Percentiles rank a stretch among this genome's conserved stretches.
Evolutionary conservation across 2,329 filamentous ascomycete species (phyloP).

Genomic region (Fusarium falciforme): DNA sequence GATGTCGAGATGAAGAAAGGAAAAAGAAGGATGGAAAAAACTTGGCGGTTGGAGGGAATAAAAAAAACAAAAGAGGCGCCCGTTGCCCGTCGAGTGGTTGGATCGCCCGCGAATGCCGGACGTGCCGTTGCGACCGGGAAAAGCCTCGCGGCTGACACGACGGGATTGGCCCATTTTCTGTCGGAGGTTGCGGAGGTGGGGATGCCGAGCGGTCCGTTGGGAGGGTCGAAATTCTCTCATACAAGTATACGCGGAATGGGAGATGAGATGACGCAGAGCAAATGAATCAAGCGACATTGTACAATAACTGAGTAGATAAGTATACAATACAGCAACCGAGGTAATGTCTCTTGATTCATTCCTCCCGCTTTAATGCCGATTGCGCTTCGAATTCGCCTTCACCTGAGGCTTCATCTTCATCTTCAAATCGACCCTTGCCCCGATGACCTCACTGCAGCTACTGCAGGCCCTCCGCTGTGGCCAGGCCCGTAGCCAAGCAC

Average conservation of each 20-base stretch:
- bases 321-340: not conserved
- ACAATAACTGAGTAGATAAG: not conserved
- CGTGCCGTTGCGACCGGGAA: conserved; percentile 42
- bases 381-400: not conserved
- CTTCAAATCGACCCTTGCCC: conserved; percentile 12
- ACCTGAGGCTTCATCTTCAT: not conserved
- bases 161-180: conserved; percentile 32
- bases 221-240: conserved; percentile 43
- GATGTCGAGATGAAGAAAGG: conserved; percentile 23
- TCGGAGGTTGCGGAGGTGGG: conserved; percentile 42
- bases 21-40: conserved; percentile 20
- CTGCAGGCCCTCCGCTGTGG: not conserved
- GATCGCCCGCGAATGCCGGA: conserved; percentile 35
- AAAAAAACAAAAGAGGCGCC: conserved; percentile 6
- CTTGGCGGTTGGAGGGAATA: conserved; percentile 8
- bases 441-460: conserved; percentile 41
- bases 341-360: not conserved
- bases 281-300: not conserved
- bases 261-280: conserved; percentile 1
- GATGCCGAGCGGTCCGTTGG: conserved; percentile 43
- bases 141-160: conserved; percentile 40
- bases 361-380: not conserved
- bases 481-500: conserved; percentile 3
- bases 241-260: conserved; percentile 12
- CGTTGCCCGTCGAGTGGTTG: conserved; percentile 7